phyloP scores from a whole-genome alignment of 148 eudicot species.

The Vaccinium vitisidaea region DNA sequence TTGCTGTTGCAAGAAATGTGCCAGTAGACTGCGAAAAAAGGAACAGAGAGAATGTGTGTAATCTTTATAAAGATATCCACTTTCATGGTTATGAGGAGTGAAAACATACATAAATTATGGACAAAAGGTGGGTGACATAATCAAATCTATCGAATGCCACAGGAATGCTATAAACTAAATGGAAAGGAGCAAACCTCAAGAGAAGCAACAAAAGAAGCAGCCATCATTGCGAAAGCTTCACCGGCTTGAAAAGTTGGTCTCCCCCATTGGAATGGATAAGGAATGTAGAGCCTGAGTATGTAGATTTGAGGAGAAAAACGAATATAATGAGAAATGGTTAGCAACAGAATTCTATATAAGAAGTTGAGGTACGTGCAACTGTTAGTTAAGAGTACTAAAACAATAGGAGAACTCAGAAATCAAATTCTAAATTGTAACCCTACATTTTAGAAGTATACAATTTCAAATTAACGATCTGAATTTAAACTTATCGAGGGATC shows the following conservation, averaged over 20 bases:
- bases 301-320: background rate
- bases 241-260: constrained; percentile 49
- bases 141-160: background rate
- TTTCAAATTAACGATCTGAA: background rate
- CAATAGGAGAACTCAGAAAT: background rate
- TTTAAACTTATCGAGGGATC: background rate
- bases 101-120: background rate
- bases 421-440: background rate
- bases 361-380: background rate
- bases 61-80: background rate
- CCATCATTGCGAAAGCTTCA: constrained; percentile 48
- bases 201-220: constrained; percentile 77
- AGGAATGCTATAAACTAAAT: background rate
- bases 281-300: constrained; percentile 54
- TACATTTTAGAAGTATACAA: background rate
- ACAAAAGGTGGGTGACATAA: background rate
- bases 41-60: background rate
- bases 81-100: background rate
- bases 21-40: constrained; percentile 57
- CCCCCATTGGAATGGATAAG: constrained; percentile 81
- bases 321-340: background rate
- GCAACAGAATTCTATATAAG: background rate
- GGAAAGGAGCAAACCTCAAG: constrained; percentile 51
- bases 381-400: background rate
- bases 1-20: constrained; percentile 64